Percentiles rank a stretch among this genome's conserved stretches.
Conservation (phyloP, 2,329 filamentous ascomycete genomes). For the Chalara sp. region DNA sequence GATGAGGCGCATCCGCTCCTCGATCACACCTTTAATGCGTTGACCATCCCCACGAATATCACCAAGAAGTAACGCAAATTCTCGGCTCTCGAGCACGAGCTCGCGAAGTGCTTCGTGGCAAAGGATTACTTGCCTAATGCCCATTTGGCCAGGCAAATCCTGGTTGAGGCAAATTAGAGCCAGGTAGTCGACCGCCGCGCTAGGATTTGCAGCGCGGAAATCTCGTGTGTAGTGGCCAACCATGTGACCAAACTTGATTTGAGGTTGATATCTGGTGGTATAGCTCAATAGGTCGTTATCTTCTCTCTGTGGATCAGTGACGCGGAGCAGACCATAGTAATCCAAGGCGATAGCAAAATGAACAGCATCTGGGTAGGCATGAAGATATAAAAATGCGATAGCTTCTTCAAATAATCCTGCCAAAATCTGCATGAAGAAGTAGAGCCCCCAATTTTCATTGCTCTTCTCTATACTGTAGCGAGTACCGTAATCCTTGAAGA, state of each 20-base stretch:
- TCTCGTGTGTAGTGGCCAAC: slow-evolving; percentile 93
- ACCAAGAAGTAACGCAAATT: slow-evolving; percentile 89
- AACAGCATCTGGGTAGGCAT: slow-evolving; percentile 87
- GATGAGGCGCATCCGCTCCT: slow-evolving; percentile 77
- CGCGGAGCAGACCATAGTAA: slow-evolving; percentile 83
- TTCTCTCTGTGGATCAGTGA: slow-evolving; percentile 70
- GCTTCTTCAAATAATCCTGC: slow-evolving; percentile 93
- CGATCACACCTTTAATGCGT: slow-evolving; percentile 79
- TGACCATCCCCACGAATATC: slow-evolving; percentile 84
- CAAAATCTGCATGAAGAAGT: slow-evolving; percentile 86
- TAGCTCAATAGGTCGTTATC: slow-evolving; percentile 63
- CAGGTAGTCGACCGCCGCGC: slow-evolving; percentile 89
- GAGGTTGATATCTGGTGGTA: slow-evolving; percentile 63
- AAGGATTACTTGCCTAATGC: slow-evolving; percentile 69
- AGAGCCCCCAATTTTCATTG: slow-evolving; percentile 76
- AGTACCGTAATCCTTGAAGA: slow-evolving; percentile 81
- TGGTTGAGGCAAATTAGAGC: slow-evolving; percentile 85
- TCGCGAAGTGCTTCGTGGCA: slow-evolving; percentile 92
- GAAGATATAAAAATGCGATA: slow-evolving; percentile 82
- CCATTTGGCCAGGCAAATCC: slow-evolving; percentile 68
- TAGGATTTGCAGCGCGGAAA: slow-evolving; percentile 85
- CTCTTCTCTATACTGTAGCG: slow-evolving; percentile 72
- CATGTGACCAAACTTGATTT: slow-evolving; percentile 92
- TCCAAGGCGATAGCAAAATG: slow-evolving; percentile 88
- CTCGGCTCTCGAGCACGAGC: slow-evolving; percentile 90